These are phyloP conservation scores for Crithidia brevicula DNA, from an alignment of 208 protist genomes.

Conservation along the genomic window DNA sequence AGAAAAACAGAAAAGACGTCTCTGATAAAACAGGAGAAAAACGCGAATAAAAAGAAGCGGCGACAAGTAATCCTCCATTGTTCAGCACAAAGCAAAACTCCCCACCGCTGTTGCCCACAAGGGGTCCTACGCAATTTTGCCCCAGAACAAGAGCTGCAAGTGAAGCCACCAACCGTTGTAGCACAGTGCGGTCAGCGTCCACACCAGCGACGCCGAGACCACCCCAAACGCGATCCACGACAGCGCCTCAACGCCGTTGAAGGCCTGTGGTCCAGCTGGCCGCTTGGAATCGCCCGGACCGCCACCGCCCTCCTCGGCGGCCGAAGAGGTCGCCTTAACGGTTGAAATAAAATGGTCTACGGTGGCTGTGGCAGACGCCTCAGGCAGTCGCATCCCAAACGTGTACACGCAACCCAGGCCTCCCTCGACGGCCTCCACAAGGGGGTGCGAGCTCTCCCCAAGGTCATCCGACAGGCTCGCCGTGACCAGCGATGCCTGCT, in stretches of 20 bases:
- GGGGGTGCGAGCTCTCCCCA: slow-evolving; percentile 34
- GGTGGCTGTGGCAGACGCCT: slow-evolving; percentile 7
- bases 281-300: slow-evolving; percentile 5
- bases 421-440: slow-evolving; percentile 66
- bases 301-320: background rate
- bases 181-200: slow-evolving; percentile 62
- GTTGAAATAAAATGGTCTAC: slow-evolving; percentile 21
- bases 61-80: background rate
- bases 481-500: slow-evolving; percentile 47
- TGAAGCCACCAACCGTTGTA: slow-evolving; percentile 81
- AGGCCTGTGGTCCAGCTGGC: slow-evolving; percentile 14
- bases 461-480: slow-evolving; percentile 30
- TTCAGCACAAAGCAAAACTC: slow-evolving; percentile 3
- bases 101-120: background rate
- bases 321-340: slow-evolving; percentile 23
- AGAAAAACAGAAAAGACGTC: background rate
- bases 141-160: slow-evolving; percentile 67
- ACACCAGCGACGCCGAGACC: slow-evolving; percentile 62
- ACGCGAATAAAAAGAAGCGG: slow-evolving; percentile 26
- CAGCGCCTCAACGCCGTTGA: slow-evolving; percentile 57
- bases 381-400: slow-evolving; percentile 30
- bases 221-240: slow-evolving; percentile 68
- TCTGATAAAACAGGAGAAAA: slow-evolving; percentile 10
- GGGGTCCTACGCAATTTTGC: slow-evolving; percentile 39
- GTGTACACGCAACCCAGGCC: slow-evolving; percentile 58